Evolutionary conservation across 805 yeast genomes (phyloP).

Genomic region (Wickerhamomyces mucosus): DNA sequence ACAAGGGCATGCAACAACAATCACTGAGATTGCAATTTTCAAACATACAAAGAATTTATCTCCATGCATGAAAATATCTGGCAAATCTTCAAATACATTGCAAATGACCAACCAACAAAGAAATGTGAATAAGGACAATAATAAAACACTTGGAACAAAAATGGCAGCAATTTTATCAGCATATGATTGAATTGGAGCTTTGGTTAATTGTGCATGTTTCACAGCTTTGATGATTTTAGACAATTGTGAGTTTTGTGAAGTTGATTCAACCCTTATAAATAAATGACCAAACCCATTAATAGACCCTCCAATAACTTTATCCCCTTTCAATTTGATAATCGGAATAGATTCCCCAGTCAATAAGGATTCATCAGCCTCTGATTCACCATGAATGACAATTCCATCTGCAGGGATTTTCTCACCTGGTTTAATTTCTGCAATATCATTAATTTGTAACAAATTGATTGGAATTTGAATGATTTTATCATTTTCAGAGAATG

Average conservation of each 20-base stretch:
- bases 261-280: slow-evolving; percentile 53
- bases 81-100: slow-evolving; percentile 28
- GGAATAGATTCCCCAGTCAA: slow-evolving; percentile 89
- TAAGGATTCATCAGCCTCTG: slow-evolving; percentile 83
- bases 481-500: slow-evolving; percentile 13
- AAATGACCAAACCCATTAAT: slow-evolving; percentile 72
- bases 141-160: slow-evolving; percentile 71
- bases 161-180: slow-evolving; percentile 80
- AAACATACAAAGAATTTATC: slow-evolving; percentile 57
- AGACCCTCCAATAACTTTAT: slow-evolving; percentile 79
- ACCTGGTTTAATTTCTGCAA: slow-evolving; percentile 76
- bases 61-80: slow-evolving; percentile 36
- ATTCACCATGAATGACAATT: slow-evolving; percentile 58
- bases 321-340: slow-evolving; percentile 51
- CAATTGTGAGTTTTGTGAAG: slow-evolving; percentile 81
- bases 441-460: slow-evolving; percentile 66
- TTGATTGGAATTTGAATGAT: slow-evolving; percentile 58
- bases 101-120: slow-evolving; percentile 45
- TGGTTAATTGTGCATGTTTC: slow-evolving; percentile 78
- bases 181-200: slow-evolving; percentile 84
- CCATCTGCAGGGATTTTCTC: slow-evolving; percentile 92
- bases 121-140: slow-evolving; percentile 58
- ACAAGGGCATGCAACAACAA: slow-evolving; percentile 98
- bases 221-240: slow-evolving; percentile 82
- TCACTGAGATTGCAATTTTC: slow-evolving; percentile 78